Evolutionary conservation across 1,284 basidiomycete species (phyloP), one percentile per base, ranked within the genome.

Genomic region (Austroboletus novae-zelandiae): DNA sequence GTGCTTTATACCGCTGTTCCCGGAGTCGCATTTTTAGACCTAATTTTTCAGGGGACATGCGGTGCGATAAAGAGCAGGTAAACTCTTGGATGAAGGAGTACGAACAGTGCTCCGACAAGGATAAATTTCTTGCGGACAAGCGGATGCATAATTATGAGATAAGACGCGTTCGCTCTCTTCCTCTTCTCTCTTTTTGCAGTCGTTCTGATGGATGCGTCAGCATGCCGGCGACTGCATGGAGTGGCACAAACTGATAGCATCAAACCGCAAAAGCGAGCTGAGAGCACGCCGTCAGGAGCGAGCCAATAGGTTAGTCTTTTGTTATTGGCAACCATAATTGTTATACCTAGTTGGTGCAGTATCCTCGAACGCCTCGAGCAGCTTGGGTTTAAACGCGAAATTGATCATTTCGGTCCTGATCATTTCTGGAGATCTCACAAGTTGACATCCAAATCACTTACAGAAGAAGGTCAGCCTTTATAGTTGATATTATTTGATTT

Each of bases 321-420:
- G 20, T 23, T 27, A 9, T 27, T 27, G 27, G 8, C 27, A 6
- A 27, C 8, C 27, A 27, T 1, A 27, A 6, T 9, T 7, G 9
- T 27, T 9, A 27, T 27, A 27, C 8, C 27, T 27, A 4, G 8
- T 27, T 7, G 9, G 40, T 27, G 15, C 25, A 62, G 60, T 27
- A 58, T 64, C 14, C 48, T 62, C 11, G 50, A 51, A 20, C 51
- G 48, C 7, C 50, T 61, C 42, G 27, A 17, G 17, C 30, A 51
- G 13, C 51, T 35, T 20, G 62, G 60, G 5, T 64, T 56, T 41
- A 51, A 9, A 1, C 45, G 45, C 7, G 60, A 61, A 31, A 47
- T 61, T 11, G 30, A 9, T 4, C 48, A 44, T 25, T 60, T 5
- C 9, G 27, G 27, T 27, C 27, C 27, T 27, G 27, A 27, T 7